Percentiles rank a stretch among this genome's conserved stretches.
These are phyloP conservation scores for Xylaria cubensis DNA, from an alignment of 495 filamentous ascomycete species.

Conservation along the genomic window DNA sequence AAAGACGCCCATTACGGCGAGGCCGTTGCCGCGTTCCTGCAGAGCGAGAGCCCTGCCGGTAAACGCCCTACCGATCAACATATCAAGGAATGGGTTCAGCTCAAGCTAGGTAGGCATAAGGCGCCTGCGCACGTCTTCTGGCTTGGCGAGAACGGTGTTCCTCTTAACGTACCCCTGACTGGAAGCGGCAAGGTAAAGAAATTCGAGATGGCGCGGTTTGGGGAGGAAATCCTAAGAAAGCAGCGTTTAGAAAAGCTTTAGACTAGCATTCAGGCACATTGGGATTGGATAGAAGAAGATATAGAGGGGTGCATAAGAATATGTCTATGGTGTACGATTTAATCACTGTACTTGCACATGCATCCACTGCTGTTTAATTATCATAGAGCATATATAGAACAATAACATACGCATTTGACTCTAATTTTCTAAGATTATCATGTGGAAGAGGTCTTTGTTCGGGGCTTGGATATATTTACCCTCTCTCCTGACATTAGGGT, in stretches of 20 bases:
- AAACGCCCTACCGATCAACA: constrained; percentile 54
- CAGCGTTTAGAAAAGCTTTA: constrained; percentile 47
- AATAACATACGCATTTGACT: neutral
- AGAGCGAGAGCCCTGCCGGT: constrained; percentile 38
- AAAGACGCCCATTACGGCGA: constrained; percentile 70
- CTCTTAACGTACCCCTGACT: constrained; percentile 64
- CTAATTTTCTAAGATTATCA: neutral
- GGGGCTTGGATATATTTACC: neutral
- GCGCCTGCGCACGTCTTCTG: constrained; percentile 70
- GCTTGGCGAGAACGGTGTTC: constrained; percentile 66
- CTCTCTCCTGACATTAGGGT: neutral
- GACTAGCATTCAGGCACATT: neutral
- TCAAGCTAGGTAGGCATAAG: constrained; percentile 70
- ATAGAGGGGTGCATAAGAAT: neutral
- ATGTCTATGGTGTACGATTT: neutral
- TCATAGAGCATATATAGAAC: neutral
- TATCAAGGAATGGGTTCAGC: constrained; percentile 64
- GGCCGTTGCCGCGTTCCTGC: constrained; percentile 69
- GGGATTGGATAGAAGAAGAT: neutral
- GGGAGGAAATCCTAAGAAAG: constrained; percentile 56
- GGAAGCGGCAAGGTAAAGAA: constrained; percentile 77
- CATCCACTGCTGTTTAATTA: neutral
- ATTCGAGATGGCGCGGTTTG: constrained; percentile 66
- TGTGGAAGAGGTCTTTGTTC: neutral
- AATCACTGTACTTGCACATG: neutral